Evolutionary conservation across 1,139 yeast species (phyloP), one percentile per base, ranked within the genome.

Genomic region (Citeromyces siamensis): DNA sequence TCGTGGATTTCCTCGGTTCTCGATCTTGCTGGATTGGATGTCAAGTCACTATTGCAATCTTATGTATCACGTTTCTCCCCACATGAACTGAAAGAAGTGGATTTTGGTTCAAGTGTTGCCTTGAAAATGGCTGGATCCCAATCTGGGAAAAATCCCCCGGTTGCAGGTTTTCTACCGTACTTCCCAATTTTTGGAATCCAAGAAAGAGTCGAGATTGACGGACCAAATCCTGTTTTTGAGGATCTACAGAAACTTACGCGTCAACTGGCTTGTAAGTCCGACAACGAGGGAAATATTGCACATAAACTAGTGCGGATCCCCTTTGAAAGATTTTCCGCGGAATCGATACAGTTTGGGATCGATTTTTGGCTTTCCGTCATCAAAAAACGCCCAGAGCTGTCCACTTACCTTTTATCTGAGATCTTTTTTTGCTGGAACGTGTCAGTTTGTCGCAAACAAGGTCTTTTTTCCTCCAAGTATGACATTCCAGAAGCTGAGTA

Each of bases 91-190:
- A 26, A 26, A 26, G 17, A 38, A 38, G 68, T 83, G 32, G 79
- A 82, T 40, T 76, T 71, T 51, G 97, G 95, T 33, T 79, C 83
- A 38, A 78, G 94, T 0, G 84, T 90, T 64, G 97, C 97, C 0
- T 61, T 86, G 43, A 93, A 84, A 46, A 71, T 85, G 76, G 93
- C 95, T 1, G 90, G 94, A 2, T 57, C 71, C 31, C 12, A 26
- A 14, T 13, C 6, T 7, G 12, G 12, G 6, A 13, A 14, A 5
- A 9, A 26, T 12, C 9, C 6, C 7, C 13, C 28, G 13, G 17
- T n/a, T 5, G 6, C 17, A 12, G 31, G 16, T 17, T 26, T 26
- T 12, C 31, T 26, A 13, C 31, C 31, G 3, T 17, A 26, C 8
- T 26, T 26, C 16, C 31, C 31, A 14, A 17, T 26, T 6, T 26